phyloP scores from a whole-genome alignment of 352 stramenopile genomes.

The Phytophthora citrophthora region DNA sequence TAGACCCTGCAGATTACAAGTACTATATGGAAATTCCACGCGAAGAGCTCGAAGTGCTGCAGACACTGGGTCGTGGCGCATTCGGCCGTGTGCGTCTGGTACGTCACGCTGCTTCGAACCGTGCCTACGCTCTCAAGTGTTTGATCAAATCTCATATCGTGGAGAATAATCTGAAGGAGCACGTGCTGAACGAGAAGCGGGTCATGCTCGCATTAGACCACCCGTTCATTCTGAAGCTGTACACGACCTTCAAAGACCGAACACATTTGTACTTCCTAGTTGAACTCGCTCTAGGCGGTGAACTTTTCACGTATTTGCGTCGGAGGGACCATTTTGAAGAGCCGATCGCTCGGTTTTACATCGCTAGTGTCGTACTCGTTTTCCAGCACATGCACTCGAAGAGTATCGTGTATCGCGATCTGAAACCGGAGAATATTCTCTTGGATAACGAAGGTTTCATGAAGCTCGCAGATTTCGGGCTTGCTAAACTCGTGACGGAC shows the following conservation, averaged over 20 bases:
- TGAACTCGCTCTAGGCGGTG: conserved; percentile 91
- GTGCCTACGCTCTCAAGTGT: conserved; percentile 92
- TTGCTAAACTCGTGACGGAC: conserved; percentile 90
- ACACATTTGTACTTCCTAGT: conserved; percentile 92
- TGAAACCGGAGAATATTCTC: conserved; percentile 92
- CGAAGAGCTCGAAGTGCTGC: conserved; percentile 78
- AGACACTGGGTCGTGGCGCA: conserved; percentile 82
- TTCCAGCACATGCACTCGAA: conserved; percentile 93
- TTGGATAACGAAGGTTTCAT: conserved; percentile 88
- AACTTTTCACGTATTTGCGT: conserved; percentile 93
- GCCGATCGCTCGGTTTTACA: conserved; percentile 85
- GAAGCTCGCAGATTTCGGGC: conserved; percentile 92
- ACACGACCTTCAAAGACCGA: conserved; percentile 90
- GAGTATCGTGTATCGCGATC: conserved; percentile 90
- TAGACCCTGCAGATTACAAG: conserved; percentile 63
- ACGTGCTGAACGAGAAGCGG: conserved; percentile 92
- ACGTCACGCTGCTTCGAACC: conserved; percentile 64
- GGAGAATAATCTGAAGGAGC: conserved; percentile 91
- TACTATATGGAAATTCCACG: conserved; percentile 77
- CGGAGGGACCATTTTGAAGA: conserved; percentile 78
- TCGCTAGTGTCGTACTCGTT: conserved; percentile 89
- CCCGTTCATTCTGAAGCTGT: conserved; percentile 93
- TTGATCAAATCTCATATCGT: conserved; percentile 93
- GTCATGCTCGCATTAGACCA: conserved; percentile 91
- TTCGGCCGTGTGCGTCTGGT: conserved; percentile 92